A percentile compares a stretch with the other conserved stretches of the same genome.
Evolutionary conservation across 2,329 filamentous ascomycete genomes (phyloP).

Genomic region (Trichophyton verrucosum): DNA sequence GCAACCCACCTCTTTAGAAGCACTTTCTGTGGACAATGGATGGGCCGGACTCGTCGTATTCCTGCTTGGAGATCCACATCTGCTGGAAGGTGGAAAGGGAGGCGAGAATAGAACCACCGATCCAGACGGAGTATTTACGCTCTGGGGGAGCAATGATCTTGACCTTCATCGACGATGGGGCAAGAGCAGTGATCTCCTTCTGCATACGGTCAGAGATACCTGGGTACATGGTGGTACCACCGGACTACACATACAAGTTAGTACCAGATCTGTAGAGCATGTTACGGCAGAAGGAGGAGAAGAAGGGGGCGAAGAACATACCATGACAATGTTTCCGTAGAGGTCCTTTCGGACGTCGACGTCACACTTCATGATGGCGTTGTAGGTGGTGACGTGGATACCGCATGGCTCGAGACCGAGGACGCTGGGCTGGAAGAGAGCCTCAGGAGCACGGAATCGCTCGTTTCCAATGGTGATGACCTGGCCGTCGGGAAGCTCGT

Average conservation of each 20-base stretch:
- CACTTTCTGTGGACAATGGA: conserved; percentile 99
- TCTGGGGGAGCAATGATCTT: conserved; percentile 99
- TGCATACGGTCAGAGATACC: conserved; percentile 99
- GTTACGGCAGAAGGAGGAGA: not conserved
- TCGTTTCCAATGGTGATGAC: conserved; percentile 99
- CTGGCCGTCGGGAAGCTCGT: conserved; percentile 98
- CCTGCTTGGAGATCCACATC: conserved; percentile 99
- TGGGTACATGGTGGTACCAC: conserved; percentile 99
- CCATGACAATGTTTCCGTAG: conserved; percentile 99
- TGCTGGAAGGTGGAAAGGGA: conserved; percentile 99
- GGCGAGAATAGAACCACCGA: conserved; percentile 99
- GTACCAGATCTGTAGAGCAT: not conserved
- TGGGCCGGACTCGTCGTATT: conserved; percentile 99
- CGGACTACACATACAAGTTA: conserved; percentile 53
- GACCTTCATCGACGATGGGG: conserved; percentile 99
- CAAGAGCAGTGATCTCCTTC: conserved; percentile 99
- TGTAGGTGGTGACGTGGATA: conserved; percentile 99
- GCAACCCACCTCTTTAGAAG: conserved; percentile 63
- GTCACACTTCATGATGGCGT: conserved; percentile 99
- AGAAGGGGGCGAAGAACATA: conserved; percentile 39
- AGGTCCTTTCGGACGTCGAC: conserved; percentile 99
- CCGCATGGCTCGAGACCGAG: conserved; percentile 96
- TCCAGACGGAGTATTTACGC: conserved; percentile 99
- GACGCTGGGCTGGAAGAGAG: conserved; percentile 97
- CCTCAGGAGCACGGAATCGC: conserved; percentile 98